phyloP scores from a whole-genome alignment of 306 rosid genomes.

The Alnus glutinosa region DNA sequence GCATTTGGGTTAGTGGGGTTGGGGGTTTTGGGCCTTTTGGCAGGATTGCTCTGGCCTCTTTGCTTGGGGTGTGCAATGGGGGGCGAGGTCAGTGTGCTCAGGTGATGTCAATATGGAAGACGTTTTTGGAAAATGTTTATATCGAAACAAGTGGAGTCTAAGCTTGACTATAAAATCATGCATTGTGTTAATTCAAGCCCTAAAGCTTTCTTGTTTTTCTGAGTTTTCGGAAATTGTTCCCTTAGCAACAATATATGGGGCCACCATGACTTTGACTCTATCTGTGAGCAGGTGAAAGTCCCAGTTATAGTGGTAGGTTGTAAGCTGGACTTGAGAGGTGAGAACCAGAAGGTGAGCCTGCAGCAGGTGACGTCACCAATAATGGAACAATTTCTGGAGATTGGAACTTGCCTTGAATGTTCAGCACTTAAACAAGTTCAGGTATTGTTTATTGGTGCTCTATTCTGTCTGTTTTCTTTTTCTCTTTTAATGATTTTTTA shows the following conservation, averaged over 20 bases:
- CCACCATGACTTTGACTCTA: background rate
- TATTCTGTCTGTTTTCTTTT: background rate
- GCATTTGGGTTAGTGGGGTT: too few relatives aligned
- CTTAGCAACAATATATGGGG: too few relatives aligned
- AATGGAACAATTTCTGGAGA: slow-evolving; percentile 97
- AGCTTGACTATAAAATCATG: background rate
- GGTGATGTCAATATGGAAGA: too few relatives aligned
- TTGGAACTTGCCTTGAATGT: slow-evolving; percentile 94
- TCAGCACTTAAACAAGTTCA: slow-evolving; percentile 84
- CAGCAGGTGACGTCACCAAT: slow-evolving; percentile 97
- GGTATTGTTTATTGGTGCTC: slow-evolving; percentile 39
- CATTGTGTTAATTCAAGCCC: background rate
- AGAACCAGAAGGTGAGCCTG: slow-evolving; percentile 81
- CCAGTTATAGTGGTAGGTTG: slow-evolving; percentile 98
- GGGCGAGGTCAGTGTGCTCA: too few relatives aligned
- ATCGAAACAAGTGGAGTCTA: background rate
- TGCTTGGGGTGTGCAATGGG: too few relatives aligned
- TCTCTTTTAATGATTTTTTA: background rate
- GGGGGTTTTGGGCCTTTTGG: too few relatives aligned
- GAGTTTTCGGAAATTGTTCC: too few relatives aligned
- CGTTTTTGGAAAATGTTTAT: too few relatives aligned
- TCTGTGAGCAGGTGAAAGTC: slow-evolving; percentile 73
- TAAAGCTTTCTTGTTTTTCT: background rate
- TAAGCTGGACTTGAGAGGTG: slow-evolving; percentile 94
- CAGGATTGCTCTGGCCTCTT: too few relatives aligned